Conservation (phyloP, 495 filamentous ascomycete species). For the Lophiostoma macrostomum region DNA sequence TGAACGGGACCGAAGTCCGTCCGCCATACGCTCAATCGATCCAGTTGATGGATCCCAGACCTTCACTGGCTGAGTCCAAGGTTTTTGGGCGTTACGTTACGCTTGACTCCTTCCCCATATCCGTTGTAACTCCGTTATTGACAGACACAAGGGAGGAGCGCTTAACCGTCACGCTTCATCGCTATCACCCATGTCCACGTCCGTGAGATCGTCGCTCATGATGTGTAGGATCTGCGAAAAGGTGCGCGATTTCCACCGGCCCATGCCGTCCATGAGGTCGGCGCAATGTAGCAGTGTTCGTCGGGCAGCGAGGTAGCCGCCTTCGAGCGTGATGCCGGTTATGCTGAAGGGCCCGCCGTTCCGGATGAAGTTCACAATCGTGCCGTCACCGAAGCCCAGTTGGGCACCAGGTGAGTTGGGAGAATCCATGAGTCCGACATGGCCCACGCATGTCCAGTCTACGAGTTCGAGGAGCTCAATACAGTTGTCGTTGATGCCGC, state of each 20-base stretch:
- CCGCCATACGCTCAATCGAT: too few species aligned
- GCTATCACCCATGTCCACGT: conserved; percentile 38
- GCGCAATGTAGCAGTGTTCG: conserved; percentile 52
- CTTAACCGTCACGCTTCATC: conserved; percentile 28
- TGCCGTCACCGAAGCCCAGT: conserved; percentile 42
- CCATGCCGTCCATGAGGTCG: conserved; percentile 50
- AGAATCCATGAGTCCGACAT: conserved; percentile 36
- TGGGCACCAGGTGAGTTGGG: conserved; percentile 43
- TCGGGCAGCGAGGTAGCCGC: conserved; percentile 50
- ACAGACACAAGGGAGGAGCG: conserved; percentile 12
- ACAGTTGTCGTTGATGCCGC: conserved; percentile 38
- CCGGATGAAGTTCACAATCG: conserved; percentile 50
- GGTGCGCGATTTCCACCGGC: conserved; percentile 51
- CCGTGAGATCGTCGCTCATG: conserved; percentile 55
- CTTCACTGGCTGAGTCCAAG: too few species aligned
- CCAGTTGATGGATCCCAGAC: too few species aligned
- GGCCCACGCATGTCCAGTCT: conserved; percentile 47
- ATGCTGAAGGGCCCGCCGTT: conserved; percentile 51
- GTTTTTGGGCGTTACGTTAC: too few species aligned
- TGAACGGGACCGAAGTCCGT: background rate
- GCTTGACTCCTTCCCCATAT: conserved; percentile 23
- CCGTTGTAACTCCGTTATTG: conserved; percentile 5
- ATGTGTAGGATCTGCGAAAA: conserved; percentile 52
- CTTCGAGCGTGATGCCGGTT: conserved; percentile 47
- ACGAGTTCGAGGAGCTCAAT: conserved; percentile 53